Evolutionary conservation across 1,284 basidiomycete genomes (phyloP), one percentile per base, ranked within the genome.

Genomic region (Puccinia polysora): DNA sequence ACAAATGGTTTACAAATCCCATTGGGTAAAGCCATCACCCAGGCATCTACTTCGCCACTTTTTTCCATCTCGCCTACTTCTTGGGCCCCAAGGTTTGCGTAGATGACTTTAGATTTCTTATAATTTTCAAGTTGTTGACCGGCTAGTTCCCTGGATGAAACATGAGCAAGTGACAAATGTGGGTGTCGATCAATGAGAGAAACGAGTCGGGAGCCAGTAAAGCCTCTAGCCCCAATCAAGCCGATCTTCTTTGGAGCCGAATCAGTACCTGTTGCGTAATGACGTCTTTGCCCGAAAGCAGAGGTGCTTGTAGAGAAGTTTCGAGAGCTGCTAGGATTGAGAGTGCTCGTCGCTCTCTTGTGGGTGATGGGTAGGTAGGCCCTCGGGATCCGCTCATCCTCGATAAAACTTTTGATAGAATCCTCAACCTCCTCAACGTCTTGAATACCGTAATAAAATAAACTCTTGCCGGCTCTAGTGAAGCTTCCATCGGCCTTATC

Each of bases 21-120:
- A 78, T 98, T 99, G 36, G 95, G 95, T 52, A 99, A 85, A 0
- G 95, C 95, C 91, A 97, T 95, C 73, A 98, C 86, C 91, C 93
- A 97, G 10, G 91, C 93, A 79, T 97, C 93, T 23, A 97, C 90
- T 78, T 89, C 88, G 28, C 89, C 88, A 71, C 86, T 83, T 81
- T 88, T 87, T 81, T 94, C 93, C 87, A 97, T 90, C 78, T 82
- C 83, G 80, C 90, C 86, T 8, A 96, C 88, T 76, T 94, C 89
- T 74, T 84, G 81, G 1, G 84, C 80, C 0, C 87, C 88, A 18
- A 97, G 84, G 81, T 94, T 91, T 73, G 86, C 86, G 82, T 93
- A 95, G 32, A 81, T 84, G 71, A 98, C 82, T 1, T 85, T 74
- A 0, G 85, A 81, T 82, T 95, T 96, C 75, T 85, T 86, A 82